Evolutionary conservation across 331 rosid genomes (phyloP).

Genomic region (Erythrophleum ivorense): DNA sequence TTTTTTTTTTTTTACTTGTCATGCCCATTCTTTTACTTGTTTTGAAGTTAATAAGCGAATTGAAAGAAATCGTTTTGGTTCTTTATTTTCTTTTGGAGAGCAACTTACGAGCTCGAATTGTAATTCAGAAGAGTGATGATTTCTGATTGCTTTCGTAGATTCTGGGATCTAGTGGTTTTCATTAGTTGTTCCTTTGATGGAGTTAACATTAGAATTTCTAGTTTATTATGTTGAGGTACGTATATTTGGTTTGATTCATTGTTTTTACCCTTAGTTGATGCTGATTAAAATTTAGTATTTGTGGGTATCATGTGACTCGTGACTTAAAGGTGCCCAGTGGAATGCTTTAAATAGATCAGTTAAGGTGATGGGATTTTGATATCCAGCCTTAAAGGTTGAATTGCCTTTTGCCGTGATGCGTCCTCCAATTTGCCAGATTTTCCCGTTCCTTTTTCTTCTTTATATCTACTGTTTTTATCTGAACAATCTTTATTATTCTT

Average conservation of each 20-base stretch:
- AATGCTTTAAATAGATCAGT: background rate
- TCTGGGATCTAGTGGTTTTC: background rate
- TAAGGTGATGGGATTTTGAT: background rate
- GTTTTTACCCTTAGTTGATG: background rate
- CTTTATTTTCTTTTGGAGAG: background rate
- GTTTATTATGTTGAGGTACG: background rate
- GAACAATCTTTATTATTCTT: background rate
- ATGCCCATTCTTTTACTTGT: background rate
- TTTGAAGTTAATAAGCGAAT: background rate
- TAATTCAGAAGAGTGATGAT: background rate
- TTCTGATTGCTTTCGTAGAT: background rate
- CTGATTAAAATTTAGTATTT: background rate
- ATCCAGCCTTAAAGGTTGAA: background rate
- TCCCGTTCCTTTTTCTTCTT: background rate
- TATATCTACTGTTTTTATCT: background rate
- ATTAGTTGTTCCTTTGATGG: background rate
- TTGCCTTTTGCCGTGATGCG: background rate
- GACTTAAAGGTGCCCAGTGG: background rate
- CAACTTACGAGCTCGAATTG: background rate
- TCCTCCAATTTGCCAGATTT: background rate
- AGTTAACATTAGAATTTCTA: background rate
- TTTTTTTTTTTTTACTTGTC: background rate
- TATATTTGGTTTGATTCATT: background rate
- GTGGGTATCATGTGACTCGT: background rate
- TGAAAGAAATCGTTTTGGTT: background rate